Evolutionary conservation across 176 grass and related monocot genomes (phyloP), one percentile per base, ranked within the genome.

Genomic region (Oryza coarctata): DNA sequence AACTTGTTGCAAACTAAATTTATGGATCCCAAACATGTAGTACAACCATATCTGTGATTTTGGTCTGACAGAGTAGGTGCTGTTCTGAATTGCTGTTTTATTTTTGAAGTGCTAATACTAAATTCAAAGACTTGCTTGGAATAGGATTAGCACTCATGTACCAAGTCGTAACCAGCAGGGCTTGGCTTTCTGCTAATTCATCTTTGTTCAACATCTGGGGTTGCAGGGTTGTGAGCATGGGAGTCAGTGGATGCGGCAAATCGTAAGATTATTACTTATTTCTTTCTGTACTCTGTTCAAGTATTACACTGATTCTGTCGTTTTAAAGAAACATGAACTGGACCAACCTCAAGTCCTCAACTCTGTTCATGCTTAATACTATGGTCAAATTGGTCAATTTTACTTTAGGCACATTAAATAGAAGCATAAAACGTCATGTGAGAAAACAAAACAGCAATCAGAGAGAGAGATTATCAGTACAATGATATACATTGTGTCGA

Each of bases 221-320:
- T 63, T 86, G 69, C 88, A 93, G 96, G 96, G 44, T 6, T 88
- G 93, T 95, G 82, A 80, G 91, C 77, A 95, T 98, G 93, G 96
- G 96, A 58, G 93, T 98, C 40, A 95, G 90, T 63, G 93, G 93
- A 67, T 91, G 81, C 68, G 96, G 96, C 45, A 98, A 98, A 98
- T 93, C 93, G 96, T 95, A 89, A 91, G 88, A 63, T 40, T 31
- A 4, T 33, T 32, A 11, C 4, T 41, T 32, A 8, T 17, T 41
- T 10, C n/a, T 62, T 3, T 20, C 6, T 47, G 4, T 77, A 60
- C 23, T 32, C 30, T 12, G 32, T 27, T 27, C 23, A 41, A 22
- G 43, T 36, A 27, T n/a, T 58, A 34, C 31, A 25, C n/a, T 60
- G 55, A 11, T 60, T 25, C 22, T 60, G 55, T 60, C 10, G 22